These are phyloP conservation scores for Fusarium cyanostomum DNA, from an alignment of 2,329 filamentous ascomycete genomes.

Conservation along the genomic window DNA sequence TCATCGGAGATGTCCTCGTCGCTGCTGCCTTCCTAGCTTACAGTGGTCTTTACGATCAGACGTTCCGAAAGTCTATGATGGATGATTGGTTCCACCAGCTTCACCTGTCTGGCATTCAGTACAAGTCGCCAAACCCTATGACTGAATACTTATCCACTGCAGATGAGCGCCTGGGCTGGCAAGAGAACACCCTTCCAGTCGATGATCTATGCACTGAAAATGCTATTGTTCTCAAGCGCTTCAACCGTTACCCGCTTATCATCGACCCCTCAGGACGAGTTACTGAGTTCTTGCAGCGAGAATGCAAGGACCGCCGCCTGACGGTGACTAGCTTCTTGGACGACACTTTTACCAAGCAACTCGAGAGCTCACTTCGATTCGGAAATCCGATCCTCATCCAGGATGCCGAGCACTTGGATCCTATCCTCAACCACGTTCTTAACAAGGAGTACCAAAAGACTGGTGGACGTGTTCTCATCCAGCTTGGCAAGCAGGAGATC, in stretches of 20 bases:
- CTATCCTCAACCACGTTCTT: constrained; percentile 96
- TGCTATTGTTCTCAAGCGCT: constrained; percentile 94
- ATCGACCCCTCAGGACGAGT: constrained; percentile 96
- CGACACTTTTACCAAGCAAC: constrained; percentile 96
- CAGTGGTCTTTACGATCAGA: constrained; percentile 95
- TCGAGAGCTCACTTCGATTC: constrained; percentile 96
- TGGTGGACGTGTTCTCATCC: constrained; percentile 95
- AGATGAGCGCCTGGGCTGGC: constrained; percentile 94
- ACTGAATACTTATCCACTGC: constrained; percentile 97
- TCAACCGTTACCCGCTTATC: constrained; percentile 98
- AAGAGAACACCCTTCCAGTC: constrained; percentile 90
- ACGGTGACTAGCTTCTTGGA: constrained; percentile 98
- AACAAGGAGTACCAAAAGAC: constrained; percentile 99
- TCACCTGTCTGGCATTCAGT: constrained; percentile 89
- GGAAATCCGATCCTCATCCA: constrained; percentile 99
- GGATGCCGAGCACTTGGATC: constrained; percentile 96
- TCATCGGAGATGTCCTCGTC: constrained; percentile 94
- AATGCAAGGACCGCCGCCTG: constrained; percentile 90
- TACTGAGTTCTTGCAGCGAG: constrained; percentile 93
- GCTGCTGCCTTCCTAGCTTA: constrained; percentile 98
- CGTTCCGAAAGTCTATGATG: constrained; percentile 96
- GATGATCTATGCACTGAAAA: constrained; percentile 99
- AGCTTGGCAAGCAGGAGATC: constrained; percentile 98
- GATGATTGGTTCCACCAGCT: constrained; percentile 98
- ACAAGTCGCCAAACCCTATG: constrained; percentile 92